Evolutionary conservation across 768 basidiomycete genomes (phyloP).

Genomic region (Russula foetens): DNA sequence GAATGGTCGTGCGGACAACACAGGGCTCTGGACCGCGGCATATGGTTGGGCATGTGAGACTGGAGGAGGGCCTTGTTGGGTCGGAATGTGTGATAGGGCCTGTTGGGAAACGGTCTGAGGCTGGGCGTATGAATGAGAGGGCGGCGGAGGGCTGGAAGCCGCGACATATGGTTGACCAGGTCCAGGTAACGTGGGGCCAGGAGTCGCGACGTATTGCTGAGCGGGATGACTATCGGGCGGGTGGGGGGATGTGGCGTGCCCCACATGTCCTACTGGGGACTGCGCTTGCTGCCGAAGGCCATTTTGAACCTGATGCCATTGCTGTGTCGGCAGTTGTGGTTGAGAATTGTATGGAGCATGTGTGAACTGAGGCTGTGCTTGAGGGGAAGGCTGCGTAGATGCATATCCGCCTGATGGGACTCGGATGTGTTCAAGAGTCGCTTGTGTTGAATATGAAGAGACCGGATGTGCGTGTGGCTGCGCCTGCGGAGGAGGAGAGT

Average conservation of each 20-base stretch:
- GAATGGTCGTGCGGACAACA: neutral
- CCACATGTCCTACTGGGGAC: neutral
- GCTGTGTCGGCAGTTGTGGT: neutral
- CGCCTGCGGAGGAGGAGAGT: neutral
- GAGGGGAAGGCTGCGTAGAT: conserved; percentile 5
- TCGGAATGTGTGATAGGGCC: neutral
- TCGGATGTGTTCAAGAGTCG: neutral
- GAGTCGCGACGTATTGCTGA: neutral
- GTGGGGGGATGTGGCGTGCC: neutral
- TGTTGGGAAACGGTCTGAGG: neutral
- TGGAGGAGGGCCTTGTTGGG: neutral
- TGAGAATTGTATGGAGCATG: neutral
- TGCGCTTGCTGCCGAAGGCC: neutral
- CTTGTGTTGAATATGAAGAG: neutral
- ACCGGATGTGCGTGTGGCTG: neutral
- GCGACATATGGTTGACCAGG: neutral
- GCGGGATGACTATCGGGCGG: neutral
- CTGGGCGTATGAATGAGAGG: neutral
- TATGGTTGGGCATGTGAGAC: neutral
- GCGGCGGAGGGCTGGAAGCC: neutral
- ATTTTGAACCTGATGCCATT: neutral
- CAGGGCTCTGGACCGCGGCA: neutral
- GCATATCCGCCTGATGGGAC: neutral
- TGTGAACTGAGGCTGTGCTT: conserved; percentile 3
- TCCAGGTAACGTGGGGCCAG: neutral